Conservation (phyloP, 2,329 filamentous ascomycete species). For the Hypoxylon sp. region DNA sequence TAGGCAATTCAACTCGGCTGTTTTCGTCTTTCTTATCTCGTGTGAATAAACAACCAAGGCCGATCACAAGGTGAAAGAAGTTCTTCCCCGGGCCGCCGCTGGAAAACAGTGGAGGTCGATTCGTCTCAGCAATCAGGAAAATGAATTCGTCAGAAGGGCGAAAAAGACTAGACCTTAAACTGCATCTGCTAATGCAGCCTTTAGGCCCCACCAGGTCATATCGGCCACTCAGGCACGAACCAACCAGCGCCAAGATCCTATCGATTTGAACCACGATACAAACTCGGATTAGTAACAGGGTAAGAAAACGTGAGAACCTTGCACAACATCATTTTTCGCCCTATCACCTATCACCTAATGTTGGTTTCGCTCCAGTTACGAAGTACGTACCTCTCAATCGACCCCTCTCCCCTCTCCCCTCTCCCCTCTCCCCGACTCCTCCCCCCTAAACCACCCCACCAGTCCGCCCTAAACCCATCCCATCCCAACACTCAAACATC, state of each 20-base stretch:
- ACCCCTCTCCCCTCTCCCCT: constrained; percentile 1
- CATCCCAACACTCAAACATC: background rate
- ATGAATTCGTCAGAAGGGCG: constrained; percentile 13
- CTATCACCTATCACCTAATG: background rate
- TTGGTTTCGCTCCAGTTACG: no score
- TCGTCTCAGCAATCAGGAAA: constrained; percentile 19
- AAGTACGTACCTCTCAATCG: background rate
- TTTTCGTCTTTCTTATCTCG: constrained; percentile 15
- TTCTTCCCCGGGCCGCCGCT: constrained; percentile 10
- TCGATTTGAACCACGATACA: constrained; percentile 43
- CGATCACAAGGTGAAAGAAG: background rate
- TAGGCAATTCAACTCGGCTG: background rate
- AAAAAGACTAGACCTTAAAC: constrained; percentile 33
- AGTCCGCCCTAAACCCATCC: constrained; percentile 11
- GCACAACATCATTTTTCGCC: constrained; percentile 35
- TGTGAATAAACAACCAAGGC: constrained; percentile 10
- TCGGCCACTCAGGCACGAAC: constrained; percentile 42
- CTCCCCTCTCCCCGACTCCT: constrained; percentile 1
- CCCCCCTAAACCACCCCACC: constrained; percentile 6
- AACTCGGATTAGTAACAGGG: constrained; percentile 36
- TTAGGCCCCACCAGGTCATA: constrained; percentile 25
- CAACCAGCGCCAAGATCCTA: constrained; percentile 43
- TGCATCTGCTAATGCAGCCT: constrained; percentile 34
- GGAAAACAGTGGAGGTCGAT: background rate
- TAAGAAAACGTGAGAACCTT: constrained; percentile 42